These are phyloP conservation scores for Fusarium falciforme DNA, from an alignment of 2,329 filamentous ascomycete species.

Conservation along the genomic window DNA sequence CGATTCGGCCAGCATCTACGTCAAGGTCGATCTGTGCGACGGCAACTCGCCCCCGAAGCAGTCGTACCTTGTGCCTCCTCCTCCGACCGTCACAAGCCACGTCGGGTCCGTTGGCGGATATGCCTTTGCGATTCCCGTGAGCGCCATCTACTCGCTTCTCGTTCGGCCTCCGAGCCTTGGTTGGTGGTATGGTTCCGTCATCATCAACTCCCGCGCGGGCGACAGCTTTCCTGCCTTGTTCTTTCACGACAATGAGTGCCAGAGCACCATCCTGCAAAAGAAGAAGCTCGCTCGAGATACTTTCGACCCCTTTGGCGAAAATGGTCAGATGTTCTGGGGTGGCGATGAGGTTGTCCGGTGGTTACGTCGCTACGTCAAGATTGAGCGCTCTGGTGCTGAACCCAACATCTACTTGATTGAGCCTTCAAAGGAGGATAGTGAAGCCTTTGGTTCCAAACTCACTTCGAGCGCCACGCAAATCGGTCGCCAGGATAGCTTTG, in stretches of 20 bases:
- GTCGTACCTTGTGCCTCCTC: conserved; percentile 90
- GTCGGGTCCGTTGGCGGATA: conserved; percentile 80
- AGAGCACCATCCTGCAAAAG: conserved; percentile 93
- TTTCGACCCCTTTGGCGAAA: conserved; percentile 90
- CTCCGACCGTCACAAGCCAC: conserved; percentile 85
- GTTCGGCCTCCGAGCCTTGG: conserved; percentile 92
- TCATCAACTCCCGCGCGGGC: conserved; percentile 90
- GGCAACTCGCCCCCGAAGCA: conserved; percentile 84
- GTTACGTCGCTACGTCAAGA: conserved; percentile 83
- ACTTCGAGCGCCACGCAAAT: conserved; percentile 51
- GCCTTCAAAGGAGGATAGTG: conserved; percentile 84
- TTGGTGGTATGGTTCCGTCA: conserved; percentile 98
- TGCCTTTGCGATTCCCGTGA: conserved; percentile 90
- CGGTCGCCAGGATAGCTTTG: conserved; percentile 48
- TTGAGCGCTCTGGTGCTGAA: conserved; percentile 88
- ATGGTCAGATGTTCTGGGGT: conserved; percentile 94
- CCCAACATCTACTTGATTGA: conserved; percentile 93
- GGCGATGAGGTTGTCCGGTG: conserved; percentile 95
- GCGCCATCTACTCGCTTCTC: conserved; percentile 89
- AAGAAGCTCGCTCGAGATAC: conserved; percentile 85
- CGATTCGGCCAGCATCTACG: conserved; percentile 87
- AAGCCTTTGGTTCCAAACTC: conserved; percentile 78
- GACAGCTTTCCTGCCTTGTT: conserved; percentile 96
- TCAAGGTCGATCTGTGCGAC: conserved; percentile 92
- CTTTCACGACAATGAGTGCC: conserved; percentile 97